phyloP scores from a whole-genome alignment of 192 early-diverging fungal species.

The Cladochytrium replicatum region DNA sequence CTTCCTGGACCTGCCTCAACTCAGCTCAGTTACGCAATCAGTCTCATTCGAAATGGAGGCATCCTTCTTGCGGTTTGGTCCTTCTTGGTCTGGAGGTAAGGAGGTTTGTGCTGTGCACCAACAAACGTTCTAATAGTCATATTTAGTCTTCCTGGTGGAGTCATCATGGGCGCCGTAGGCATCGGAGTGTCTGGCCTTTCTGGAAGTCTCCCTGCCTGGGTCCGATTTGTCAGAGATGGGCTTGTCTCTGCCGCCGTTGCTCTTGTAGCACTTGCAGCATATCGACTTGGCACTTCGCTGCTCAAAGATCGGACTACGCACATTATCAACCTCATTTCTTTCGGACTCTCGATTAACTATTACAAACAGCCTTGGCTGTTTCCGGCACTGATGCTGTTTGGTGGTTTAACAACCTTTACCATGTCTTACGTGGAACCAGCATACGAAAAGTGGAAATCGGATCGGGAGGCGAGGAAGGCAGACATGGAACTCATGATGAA shows the following conservation, averaged over 20 bases:
- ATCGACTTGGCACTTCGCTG: conserved; percentile 25
- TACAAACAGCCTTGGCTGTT: conserved; percentile 35
- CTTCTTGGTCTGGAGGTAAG: conserved; percentile 33
- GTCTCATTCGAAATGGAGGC: conserved; percentile 24
- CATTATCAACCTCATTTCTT: conserved; percentile 8
- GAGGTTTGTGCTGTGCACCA: no score
- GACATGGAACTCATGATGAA: no score
- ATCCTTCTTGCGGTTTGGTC: conserved; percentile 20
- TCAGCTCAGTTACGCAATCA: conserved; percentile 29
- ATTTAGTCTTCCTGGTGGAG: conserved; percentile 39
- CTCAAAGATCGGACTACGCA: conserved; percentile 1
- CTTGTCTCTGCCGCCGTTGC: conserved; percentile 46
- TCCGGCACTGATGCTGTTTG: conserved; percentile 37
- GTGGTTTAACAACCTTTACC: conserved; percentile 23
- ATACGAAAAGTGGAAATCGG: no score
- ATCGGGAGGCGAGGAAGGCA: no score
- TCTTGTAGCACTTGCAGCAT: conserved; percentile 49
- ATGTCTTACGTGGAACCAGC: no score
- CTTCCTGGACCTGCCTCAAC: conserved; percentile 45
- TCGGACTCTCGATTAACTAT: conserved; percentile 14
- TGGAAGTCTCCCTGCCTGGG: conserved; percentile 32
- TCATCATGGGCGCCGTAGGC: conserved; percentile 46
- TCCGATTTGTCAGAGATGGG: conserved; percentile 40
- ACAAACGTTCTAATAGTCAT: no score
- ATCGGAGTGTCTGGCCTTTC: conserved; percentile 29